Conservation (phyloP, 2,329 filamentous ascomycete species). For the Calonectria pauciramosa region DNA sequence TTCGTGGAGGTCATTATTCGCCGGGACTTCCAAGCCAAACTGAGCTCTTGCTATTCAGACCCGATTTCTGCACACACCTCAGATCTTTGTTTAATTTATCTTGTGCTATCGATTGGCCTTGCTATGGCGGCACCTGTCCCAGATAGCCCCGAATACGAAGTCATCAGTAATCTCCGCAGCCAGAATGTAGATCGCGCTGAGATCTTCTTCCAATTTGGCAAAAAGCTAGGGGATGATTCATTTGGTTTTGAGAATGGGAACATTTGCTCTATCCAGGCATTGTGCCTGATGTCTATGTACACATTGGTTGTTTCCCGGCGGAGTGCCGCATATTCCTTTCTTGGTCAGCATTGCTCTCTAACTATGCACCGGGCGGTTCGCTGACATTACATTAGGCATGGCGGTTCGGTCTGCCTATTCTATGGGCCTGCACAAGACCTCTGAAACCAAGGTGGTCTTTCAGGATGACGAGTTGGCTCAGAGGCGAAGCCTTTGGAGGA, state of each 20-base stretch:
- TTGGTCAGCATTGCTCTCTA: conserved; percentile 58
- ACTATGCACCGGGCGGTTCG: background rate
- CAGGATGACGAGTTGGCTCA: conserved; percentile 58
- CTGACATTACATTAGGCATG: conserved; percentile 60
- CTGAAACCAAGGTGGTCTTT: conserved; percentile 70
- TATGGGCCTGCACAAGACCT: conserved; percentile 70
- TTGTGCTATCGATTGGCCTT: conserved; percentile 74
- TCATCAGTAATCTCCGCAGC: conserved; percentile 65
- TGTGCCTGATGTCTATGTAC: conserved; percentile 75
- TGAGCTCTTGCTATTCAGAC: conserved; percentile 68
- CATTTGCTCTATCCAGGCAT: conserved; percentile 75
- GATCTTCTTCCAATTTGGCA: conserved; percentile 72
- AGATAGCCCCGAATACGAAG: conserved; percentile 61
- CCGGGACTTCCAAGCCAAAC: conserved; percentile 59
- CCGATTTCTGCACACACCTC: conserved; percentile 64
- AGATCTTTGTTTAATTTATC: conserved; percentile 71
- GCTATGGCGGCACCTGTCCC: conserved; percentile 67
- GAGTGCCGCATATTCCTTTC: conserved; percentile 73
- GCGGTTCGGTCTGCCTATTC: conserved; percentile 74
- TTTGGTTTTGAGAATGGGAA: conserved; percentile 72
- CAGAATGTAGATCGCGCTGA: conserved; percentile 69
- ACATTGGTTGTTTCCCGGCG: conserved; percentile 72
- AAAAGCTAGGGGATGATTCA: conserved; percentile 60
- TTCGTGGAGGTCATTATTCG: conserved; percentile 72
- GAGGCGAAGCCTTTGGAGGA: conserved; percentile 73